Evolutionary conservation across 2,329 filamentous ascomycete species (phyloP), one percentile per base, ranked within the genome.

Genomic region (Mariannaea elegans): DNA sequence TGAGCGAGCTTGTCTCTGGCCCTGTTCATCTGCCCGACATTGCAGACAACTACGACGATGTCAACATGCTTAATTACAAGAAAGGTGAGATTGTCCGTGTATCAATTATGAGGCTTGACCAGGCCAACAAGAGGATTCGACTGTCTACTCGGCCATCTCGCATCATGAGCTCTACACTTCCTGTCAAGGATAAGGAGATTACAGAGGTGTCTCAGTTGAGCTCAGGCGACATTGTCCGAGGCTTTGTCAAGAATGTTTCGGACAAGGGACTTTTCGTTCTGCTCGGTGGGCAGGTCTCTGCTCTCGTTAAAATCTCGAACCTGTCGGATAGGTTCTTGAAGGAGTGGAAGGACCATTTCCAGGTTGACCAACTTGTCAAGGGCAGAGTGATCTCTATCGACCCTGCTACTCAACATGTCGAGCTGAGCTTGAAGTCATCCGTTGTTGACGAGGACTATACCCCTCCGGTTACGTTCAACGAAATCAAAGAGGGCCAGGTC

Each of bases 321-420:
- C 83, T 99, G 13, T 97, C 94, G 0, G 95, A 99, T 74, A 85
- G 87, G 7, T 99, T 89, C 75, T 80, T 99, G 70, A 98, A 98
- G 77, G 92, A 98, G 62, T 99, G 95, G 95, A 96, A 97, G 79
- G 87, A 91, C 32, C 82, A 89, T 42, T 97, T 94, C 78, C 89
- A 95, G 70, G 80, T 94, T 46, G 93, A 97, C 70, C 93, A 98
- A 76, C 83, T 99, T 6, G 93, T 99, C 53, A 93, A 90, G 76
- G 95, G 93, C 50, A 92, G 94, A 65, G 83, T 99, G 60, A 86
- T 91, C 45, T 81, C 87, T 3, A 85, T 94, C 23, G 91, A 97
- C 68, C 71, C 82, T 6, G 82, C 83, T 34, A 81, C 87, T 23
- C 87, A 88, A 57, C 92, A 93, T 68, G 79, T 97, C 24, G 92